Base-by-base conservation (phyloP, 441 rosid species). In the Euphorbia schlechtendalii region DNA sequence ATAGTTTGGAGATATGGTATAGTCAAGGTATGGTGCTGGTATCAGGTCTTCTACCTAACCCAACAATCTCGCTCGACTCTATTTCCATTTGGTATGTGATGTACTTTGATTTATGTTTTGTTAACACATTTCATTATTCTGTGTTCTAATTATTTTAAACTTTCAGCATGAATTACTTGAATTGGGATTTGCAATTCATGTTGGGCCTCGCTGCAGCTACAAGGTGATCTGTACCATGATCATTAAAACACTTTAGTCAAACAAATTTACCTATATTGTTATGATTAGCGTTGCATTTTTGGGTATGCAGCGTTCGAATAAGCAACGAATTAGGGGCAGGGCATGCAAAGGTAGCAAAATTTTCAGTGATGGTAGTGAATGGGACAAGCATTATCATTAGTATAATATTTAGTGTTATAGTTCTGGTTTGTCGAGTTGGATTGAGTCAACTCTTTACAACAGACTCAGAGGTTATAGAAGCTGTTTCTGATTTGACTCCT, bases 171-270 rank as follows among this genome's bases (percentile, higher is more conserved):
- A 80, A 88, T 71, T 93, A 90, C 74, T 81, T 67, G 82, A 93
- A 80, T 57, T 88, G 95, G 97, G 99, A 90, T 74, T 78, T 93
- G 82, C 86, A 87, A 61, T 87, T 90, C 66, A 93, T 93, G 99
- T 69, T 93, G 43, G 97, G 97, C 36, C 77, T 93, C 27, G 71
- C 86, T 30, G 95, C 96, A 40, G 96, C 88, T 14, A 82, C 86
- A 71, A 87, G 96, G 98, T 86, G 22, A 14, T 32, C 34, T 32
- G 34, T 32, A 2, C 3, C 34, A 32, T 32, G 34, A 2, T 32
- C 6, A 32, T 32, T n/a, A n/a, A n/a, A n/a, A n/a, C n/a, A n/a
- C n/a, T n/a, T n/a, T n/a, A n/a, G n/a, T n/a, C n/a, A n/a, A n/a
- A n/a, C n/a, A n/a, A n/a, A n/a, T n/a, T n/a, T n/a, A n/a, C n/a